Percentiles rank a stretch among this genome's conserved stretches.
Evolutionary conservation across 1,139 yeast species (phyloP).

Genomic region (Geotrichum bryndzae): DNA sequence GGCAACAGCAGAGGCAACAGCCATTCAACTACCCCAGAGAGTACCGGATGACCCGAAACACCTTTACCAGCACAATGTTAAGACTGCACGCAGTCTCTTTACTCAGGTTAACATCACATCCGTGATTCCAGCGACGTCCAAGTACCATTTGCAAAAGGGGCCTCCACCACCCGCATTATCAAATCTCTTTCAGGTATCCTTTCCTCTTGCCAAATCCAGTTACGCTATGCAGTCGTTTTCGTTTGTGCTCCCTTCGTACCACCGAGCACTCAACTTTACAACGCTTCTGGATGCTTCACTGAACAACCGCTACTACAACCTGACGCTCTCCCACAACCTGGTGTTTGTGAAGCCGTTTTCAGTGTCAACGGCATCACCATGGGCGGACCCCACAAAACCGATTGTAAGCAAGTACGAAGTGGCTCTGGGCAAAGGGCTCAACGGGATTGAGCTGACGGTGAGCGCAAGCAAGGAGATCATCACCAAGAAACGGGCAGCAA

Average conservation of each 20-base stretch:
- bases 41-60: neutral
- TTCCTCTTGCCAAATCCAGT: constrained; percentile 30
- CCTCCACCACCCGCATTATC: constrained; percentile 25
- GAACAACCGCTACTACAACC: constrained; percentile 26
- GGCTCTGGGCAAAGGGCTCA: constrained; percentile 28
- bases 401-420: constrained; percentile 28
- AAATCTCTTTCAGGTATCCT: constrained; percentile 30
- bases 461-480: neutral
- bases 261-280: constrained; percentile 29
- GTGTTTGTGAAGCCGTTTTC: constrained; percentile 25
- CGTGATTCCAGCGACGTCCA: constrained; percentile 25
- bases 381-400: constrained; percentile 27
- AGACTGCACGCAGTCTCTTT: neutral
- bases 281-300: constrained; percentile 30
- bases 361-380: constrained; percentile 26
- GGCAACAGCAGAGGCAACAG: neutral
- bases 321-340: constrained; percentile 26
- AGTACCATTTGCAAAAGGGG: constrained; percentile 25
- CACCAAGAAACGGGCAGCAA: neutral
- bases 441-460: constrained; percentile 27
- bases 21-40: neutral
- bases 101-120: constrained; percentile 17
- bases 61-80: neutral
- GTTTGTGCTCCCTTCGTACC: constrained; percentile 33
- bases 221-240: constrained; percentile 30